These are phyloP conservation scores for Cucurbitaria berberidis DNA, from an alignment of 2,329 filamentous ascomycete species.

Conservation along the genomic window DNA sequence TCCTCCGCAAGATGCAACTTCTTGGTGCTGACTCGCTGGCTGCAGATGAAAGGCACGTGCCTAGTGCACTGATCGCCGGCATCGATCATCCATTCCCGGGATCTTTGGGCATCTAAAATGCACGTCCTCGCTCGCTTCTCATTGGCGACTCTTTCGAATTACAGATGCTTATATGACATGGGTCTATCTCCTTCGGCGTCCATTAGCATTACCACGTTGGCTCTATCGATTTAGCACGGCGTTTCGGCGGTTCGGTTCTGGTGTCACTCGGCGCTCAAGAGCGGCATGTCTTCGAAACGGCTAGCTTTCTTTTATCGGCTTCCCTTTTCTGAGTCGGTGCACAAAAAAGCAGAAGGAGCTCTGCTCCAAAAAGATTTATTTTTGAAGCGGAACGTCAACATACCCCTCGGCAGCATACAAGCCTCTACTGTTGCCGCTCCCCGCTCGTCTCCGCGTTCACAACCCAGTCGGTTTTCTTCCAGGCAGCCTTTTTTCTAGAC, in stretches of 20 bases:
- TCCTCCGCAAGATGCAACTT: conserved; percentile 21
- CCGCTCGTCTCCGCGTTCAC: background rate
- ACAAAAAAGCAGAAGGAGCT: conserved; percentile 41
- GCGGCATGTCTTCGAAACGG: conserved; percentile 32
- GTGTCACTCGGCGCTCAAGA: conserved; percentile 25
- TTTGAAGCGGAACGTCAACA: conserved; percentile 31
- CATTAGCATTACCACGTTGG: conserved; percentile 24
- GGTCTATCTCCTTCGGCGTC: conserved; percentile 13
- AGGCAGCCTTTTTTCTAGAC: conserved; percentile 23
- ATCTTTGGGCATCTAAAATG: conserved; percentile 10
- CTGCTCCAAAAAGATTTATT: conserved; percentile 40
- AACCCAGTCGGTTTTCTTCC: conserved; percentile 7
- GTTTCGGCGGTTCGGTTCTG: conserved; percentile 36
- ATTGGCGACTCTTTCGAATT: conserved; percentile 17
- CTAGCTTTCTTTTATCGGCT: conserved; percentile 24
- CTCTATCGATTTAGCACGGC: conserved; percentile 46
- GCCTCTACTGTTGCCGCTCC: background rate
- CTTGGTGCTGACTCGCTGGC: conserved; percentile 31
- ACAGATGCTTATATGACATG: conserved; percentile 10
- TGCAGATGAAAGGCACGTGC: conserved; percentile 24
- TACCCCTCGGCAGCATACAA: conserved; percentile 14
- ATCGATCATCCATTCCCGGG: conserved; percentile 28
- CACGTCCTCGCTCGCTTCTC: conserved; percentile 17
- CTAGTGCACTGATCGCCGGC: conserved; percentile 33
- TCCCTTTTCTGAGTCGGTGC: conserved; percentile 27